Conservation (phyloP, 768 basidiomycete species). For the Tricholoma sp. region DNA sequence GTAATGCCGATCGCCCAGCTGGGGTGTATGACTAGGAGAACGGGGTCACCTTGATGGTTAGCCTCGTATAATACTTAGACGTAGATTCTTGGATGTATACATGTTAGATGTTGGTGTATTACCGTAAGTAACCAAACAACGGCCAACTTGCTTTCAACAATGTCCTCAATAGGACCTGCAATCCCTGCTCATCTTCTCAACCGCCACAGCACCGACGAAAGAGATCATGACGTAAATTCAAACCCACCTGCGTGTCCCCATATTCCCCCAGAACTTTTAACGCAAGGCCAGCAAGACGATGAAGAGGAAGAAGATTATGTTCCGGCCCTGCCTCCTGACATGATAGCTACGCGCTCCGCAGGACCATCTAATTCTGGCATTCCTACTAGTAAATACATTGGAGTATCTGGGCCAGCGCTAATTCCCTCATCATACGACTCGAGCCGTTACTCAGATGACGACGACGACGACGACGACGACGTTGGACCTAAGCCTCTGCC, state of each 20-base stretch:
- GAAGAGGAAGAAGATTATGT: conserved; percentile 62
- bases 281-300: conserved; percentile 12
- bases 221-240: conserved; percentile 28
- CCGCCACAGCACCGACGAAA: conserved; percentile 13
- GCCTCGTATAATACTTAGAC: not conserved
- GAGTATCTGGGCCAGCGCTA: conserved; percentile 53
- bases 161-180: conserved; percentile 53
- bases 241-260: conserved; percentile 18
- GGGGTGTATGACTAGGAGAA: not conserved
- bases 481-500: conserved; percentile 81
- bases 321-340: conserved; percentile 72
- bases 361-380: conserved; percentile 15
- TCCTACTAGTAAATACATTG: conserved; percentile 26
- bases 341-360: conserved; percentile 39
- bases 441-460: conserved; percentile 37
- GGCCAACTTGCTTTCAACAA: conserved; percentile 14
- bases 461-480: conserved; percentile 74
- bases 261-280: conserved; percentile 24
- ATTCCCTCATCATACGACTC: conserved; percentile 30
- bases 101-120: not conserved
- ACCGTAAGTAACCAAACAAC: no score
- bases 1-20: not conserved
- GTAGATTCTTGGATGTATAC: not conserved
- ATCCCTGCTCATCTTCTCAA: conserved; percentile 46
- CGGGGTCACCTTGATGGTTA: not conserved